Conservation (phyloP, 371 early-diverging fungal species). For the Apophysomyces sp. region DNA sequence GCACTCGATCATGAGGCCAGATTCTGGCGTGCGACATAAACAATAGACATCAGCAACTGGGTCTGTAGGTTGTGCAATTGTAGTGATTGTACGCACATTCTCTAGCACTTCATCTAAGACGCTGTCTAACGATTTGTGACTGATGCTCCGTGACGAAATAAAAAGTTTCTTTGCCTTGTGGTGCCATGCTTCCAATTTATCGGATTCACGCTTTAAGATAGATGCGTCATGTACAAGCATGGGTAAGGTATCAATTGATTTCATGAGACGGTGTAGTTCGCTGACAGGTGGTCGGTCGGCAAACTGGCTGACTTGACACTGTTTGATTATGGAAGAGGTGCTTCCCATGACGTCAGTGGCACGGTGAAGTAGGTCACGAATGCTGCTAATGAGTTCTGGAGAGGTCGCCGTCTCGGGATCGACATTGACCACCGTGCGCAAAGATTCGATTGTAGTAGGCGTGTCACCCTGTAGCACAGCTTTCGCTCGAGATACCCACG, state of each 20-base stretch:
- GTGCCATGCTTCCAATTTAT: conserved; percentile 11
- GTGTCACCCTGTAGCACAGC: neutral
- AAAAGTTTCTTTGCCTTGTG: conserved; percentile 6
- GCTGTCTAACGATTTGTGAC: conserved; percentile 4
- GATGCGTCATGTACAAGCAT: conserved; percentile 6
- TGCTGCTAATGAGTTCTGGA: conserved; percentile 5
- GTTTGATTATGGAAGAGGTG: neutral
- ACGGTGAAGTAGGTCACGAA: conserved; percentile 8
- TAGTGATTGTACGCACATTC: conserved; percentile 15
- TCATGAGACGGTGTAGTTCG: conserved; percentile 9
- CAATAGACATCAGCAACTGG: conserved; percentile 41
- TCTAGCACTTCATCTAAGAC: conserved; percentile 8
- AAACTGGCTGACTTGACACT: neutral
- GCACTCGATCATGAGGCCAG: conserved; percentile 78
- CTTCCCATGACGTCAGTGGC: conserved; percentile 6
- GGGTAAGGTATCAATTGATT: conserved; percentile 6
- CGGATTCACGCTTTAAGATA: conserved; percentile 3
- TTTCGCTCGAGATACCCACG: conserved; percentile 14
- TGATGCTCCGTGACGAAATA: neutral
- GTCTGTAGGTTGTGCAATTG: neutral
- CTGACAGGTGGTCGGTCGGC: conserved; percentile 6
- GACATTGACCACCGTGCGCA: conserved; percentile 5
- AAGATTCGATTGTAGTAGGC: neutral
- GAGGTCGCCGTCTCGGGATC: conserved; percentile 8
- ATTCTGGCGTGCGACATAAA: conserved; percentile 59